A percentile compares a stretch with the other conserved stretches of the same genome.
Evolutionary conservation across 75 land plant species (phyloP).

Genomic region (Selaginella moellendorffii): DNA sequence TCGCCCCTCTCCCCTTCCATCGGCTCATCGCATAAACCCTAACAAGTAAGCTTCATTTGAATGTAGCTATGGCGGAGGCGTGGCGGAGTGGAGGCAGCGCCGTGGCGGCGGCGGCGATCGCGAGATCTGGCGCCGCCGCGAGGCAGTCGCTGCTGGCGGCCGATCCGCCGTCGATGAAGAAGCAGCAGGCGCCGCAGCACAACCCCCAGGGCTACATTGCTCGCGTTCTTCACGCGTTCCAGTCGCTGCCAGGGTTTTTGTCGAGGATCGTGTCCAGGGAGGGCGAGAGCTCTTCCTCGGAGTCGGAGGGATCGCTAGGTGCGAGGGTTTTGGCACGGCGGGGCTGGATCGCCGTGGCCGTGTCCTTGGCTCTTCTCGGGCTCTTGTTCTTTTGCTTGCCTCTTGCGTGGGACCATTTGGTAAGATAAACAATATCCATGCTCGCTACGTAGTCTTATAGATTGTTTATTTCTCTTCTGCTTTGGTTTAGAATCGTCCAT

Average conservation of each 20-base stretch:
- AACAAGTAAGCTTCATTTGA: too few relatives aligned
- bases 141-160: not conserved
- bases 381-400: not conserved
- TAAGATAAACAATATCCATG: not conserved
- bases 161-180: not conserved
- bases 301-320: not conserved
- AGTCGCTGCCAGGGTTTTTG: not conserved
- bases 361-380: too few relatives aligned
- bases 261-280: not conserved
- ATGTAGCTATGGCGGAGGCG: too few relatives aligned
- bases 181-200: not conserved
- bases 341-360: not conserved
- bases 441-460: too few relatives aligned
- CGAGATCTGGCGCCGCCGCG: not conserved
- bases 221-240: too few relatives aligned
- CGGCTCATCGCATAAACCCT: not conserved
- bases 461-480: too few relatives aligned
- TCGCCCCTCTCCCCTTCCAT: conserved; percentile 11
- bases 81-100: too few relatives aligned
- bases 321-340: not conserved
- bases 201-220: not conserved
- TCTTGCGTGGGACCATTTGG: not conserved
- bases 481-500: conserved; percentile 50
- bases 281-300: not conserved
- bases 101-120: not conserved